Base-by-base conservation (phyloP, 768 basidiomycete genomes). In the Pisolithus albus region DNA sequence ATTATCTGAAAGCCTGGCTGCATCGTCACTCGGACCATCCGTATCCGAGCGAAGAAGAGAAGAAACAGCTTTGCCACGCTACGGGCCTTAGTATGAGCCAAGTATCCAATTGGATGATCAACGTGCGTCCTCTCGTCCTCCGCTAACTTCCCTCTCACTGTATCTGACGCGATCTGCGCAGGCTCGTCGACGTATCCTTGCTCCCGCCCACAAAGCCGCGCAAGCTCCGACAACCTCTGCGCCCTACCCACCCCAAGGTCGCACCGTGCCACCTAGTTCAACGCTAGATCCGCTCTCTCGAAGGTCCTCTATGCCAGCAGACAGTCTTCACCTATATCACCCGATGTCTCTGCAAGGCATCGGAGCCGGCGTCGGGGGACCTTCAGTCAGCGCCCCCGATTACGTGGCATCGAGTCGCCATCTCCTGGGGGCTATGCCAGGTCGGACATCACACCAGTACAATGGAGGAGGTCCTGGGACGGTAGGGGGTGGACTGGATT, bases 101-200 rank as follows among this genome's bases (percentile, higher is more conserved):
- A 68, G 88, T 92, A 0, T 89, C 87, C 48, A 92, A 92, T 66
- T 92, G 89, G 89, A 92, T 92, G 89, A 92, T 92, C 62, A 92
- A 92, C 60, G 89, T 80, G 50, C 47, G 80, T 70, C 13, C 13
- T 34, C 3, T 34, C 34, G 34, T 34, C 34, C 34, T 13, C 15
- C 10, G 42, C 53, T 18, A 46, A 40, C 10, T 47, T 76, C 40
- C 52, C 69, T 74, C 7, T 53, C 26, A 47, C 51, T 30, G 51
- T 45, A 21, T 47, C 42, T 51, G 34, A 53, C 48, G 42, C 37
- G 38, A 50, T 61, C 50, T 63, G 13, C 6, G 28, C 43, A 90
- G 88, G 88, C 88, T 57, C 79, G 88, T 21, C 80, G 88, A 54
- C 82, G 88, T 58, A 90, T 90, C 63, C 79, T 91, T 52, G 88